Conservation (phyloP, 2,329 filamentous ascomycete genomes). For the Colletotrichum tamarilloi region DNA sequence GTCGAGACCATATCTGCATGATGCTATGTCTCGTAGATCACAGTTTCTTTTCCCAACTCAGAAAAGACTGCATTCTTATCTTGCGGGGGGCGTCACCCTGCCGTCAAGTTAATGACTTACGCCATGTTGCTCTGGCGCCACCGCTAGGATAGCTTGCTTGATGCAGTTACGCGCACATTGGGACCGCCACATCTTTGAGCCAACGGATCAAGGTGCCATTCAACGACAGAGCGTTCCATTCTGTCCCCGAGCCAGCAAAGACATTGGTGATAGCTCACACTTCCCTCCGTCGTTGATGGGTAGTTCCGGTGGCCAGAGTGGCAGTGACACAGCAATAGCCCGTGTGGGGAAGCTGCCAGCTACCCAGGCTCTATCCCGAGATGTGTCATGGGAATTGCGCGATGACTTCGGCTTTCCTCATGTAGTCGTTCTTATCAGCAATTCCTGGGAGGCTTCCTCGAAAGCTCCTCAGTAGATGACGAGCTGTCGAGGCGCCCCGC, state of each 20-base stretch:
- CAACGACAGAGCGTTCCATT: not conserved
- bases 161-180: not conserved
- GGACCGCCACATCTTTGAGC: not conserved
- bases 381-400: not conserved
- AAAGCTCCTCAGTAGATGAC: not conserved
- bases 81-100: not conserved
- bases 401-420: not conserved
- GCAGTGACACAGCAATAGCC: not conserved
- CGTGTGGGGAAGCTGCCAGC: not conserved
- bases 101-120: not conserved
- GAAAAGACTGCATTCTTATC: conserved; percentile 19
- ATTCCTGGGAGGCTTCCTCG: not conserved
- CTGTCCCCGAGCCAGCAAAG: not conserved
- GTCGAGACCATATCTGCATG: not conserved
- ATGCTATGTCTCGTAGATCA: conserved; percentile 1
- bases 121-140: not conserved
- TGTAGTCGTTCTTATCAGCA: not conserved
- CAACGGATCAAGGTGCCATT: conserved; percentile 3
- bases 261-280: not conserved
- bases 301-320: not conserved
- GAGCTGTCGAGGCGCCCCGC: not conserved
- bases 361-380: not conserved
- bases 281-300: not conserved
- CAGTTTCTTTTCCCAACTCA: conserved; percentile 1
- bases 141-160: not conserved